Evolutionary conservation across 306 rosid species (phyloP).

Genomic region (Gillenia trifoliata): DNA sequence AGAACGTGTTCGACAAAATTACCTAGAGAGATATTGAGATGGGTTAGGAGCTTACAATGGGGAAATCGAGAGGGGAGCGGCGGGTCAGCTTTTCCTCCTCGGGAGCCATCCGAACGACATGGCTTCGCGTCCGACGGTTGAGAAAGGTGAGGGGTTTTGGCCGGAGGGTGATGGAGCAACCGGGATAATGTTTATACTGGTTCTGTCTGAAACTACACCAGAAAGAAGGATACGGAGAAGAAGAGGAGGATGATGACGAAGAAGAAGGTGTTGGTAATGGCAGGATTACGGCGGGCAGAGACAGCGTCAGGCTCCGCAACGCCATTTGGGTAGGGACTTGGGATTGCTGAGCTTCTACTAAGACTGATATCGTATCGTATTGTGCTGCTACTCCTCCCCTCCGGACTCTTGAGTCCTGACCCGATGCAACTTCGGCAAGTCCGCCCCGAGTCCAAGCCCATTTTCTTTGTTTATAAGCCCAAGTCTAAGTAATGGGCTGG

Average conservation of each 20-base stretch:
- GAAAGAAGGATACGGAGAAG: not conserved
- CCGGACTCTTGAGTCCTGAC: too few relatives aligned
- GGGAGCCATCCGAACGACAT: slow-evolving; percentile 74
- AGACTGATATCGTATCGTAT: too few relatives aligned
- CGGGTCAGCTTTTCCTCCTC: slow-evolving; percentile 77
- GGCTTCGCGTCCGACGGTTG: slow-evolving; percentile 28
- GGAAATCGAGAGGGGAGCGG: slow-evolving; percentile 77
- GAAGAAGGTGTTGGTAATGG: slow-evolving; percentile 6
- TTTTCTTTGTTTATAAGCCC: too few relatives aligned
- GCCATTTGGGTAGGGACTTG: slow-evolving; percentile 28
- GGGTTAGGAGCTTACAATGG: slow-evolving; percentile 36
- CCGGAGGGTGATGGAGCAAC: slow-evolving; percentile 13
- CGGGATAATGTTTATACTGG: slow-evolving; percentile 3
- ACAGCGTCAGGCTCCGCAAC: slow-evolving; percentile 25
- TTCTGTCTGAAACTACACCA: not conserved
- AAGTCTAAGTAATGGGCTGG: too few relatives aligned
- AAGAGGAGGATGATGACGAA: not conserved
- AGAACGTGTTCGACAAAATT: not conserved
- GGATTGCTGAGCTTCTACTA: not conserved
- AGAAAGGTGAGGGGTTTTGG: not conserved
- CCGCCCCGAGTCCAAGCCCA: too few relatives aligned
- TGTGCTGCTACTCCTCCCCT: too few relatives aligned
- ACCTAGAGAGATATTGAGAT: not conserved
- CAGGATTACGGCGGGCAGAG: slow-evolving; percentile 17
- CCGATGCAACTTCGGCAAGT: too few relatives aligned